These are phyloP conservation scores for Vitis rotundifolia DNA, from an alignment of 164 flowering plant genomes.

Conservation along the genomic window DNA sequence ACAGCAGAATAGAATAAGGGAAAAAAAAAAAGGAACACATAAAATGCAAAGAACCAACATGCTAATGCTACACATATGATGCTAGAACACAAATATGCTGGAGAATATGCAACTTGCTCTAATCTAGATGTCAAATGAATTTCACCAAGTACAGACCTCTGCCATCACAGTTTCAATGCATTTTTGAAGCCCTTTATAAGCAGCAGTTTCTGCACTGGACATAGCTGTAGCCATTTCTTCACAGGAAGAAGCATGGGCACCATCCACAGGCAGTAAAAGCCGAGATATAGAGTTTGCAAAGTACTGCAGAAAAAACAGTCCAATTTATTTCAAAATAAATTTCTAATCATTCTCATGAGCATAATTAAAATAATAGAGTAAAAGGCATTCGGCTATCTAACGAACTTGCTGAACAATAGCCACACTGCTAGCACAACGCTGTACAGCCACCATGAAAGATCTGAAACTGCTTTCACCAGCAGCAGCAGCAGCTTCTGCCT, in stretches of 20 bases:
- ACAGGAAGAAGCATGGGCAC: conserved; percentile 97
- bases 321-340: neutral
- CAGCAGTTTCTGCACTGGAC: conserved; percentile 96
- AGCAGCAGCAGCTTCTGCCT: conserved; percentile 99
- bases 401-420: conserved; percentile 97
- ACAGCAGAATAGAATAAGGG: no score
- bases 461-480: conserved; percentile 99
- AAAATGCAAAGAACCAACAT: neutral
- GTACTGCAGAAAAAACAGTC: conserved; percentile 49
- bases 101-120: neutral
- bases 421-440: conserved; percentile 95
- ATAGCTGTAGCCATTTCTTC: conserved; percentile 97
- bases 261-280: conserved; percentile 92
- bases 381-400: neutral
- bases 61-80: neutral
- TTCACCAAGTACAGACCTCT: conserved; percentile 62
- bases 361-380: neutral
- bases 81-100: neutral
- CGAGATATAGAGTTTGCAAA: conserved; percentile 92
- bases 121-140: neutral
- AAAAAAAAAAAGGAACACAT: no score
- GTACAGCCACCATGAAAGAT: conserved; percentile 99
- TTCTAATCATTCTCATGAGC: neutral
- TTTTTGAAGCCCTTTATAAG: conserved; percentile 96
- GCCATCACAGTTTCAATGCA: conserved; percentile 99